Evolutionary conservation across 805 yeast genomes (phyloP), one percentile per base, ranked within the genome.

Genomic region (Naumovozyma dairenensis): DNA sequence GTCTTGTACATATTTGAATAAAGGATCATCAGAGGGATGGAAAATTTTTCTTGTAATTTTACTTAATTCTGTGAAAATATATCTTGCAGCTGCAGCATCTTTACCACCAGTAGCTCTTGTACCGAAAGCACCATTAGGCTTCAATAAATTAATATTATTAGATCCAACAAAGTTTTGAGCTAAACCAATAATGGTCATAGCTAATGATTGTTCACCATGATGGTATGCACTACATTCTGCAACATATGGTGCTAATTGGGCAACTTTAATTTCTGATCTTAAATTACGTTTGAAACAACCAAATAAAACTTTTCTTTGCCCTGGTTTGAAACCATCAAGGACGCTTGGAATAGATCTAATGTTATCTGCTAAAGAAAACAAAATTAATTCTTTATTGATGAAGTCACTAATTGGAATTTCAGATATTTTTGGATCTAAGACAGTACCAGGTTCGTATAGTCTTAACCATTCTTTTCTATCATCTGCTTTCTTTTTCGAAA

Each of bases 31-130:
- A 29, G 76, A 67, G 0, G 82, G 74, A 45, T 82, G 77, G 59
- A 89, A 86, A 5, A 89, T 71, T 35, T 66, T 74, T 37, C 81
- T 67, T 0, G 97, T 82, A 32, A 92, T 67, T 21, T 78, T 75
- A 35, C 73, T 74, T 43, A 92, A 63, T 50, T 83, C 86, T 0
- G 98, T 92, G 58, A 72, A 83, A 56, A 92, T 87, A 66, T 92
- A 92, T 72, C 98, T 87, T 29, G 96, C 79, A 18, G 97, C 96
- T n/a, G 97, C 82, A 12, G 87, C 92, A 66, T 92, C 98, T 57
- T 92, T 92, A 65, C 98, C 98, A 59, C 98, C 98, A 17, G 84
- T 70, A 17, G 92, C 87, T 62, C 98, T 76, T 1, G 96, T 78
- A 71, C 98, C 98, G 55, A 92, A 92, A 21, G 85, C 79, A 68